Conservation (phyloP, 2,329 filamentous ascomycete species). For the Calycina herbarum region DNA sequence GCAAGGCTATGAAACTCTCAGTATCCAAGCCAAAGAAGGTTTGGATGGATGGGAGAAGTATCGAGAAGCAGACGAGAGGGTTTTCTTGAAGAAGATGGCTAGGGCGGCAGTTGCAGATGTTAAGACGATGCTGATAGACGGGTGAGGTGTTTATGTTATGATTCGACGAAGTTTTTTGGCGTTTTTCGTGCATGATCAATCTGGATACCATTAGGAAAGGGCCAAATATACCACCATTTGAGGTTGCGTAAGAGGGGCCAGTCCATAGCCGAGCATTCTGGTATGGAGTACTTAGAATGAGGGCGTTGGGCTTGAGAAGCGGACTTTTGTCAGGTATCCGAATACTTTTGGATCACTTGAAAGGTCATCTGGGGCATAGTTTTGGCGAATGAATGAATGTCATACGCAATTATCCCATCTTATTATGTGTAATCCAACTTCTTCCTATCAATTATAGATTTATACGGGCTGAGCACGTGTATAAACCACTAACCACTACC, state of each 20-base stretch:
- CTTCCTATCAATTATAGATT: no score
- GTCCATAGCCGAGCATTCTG: not conserved
- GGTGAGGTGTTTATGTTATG: slow-evolving; percentile 2
- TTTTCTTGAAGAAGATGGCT: slow-evolving; percentile 82
- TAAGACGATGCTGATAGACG: slow-evolving; percentile 39
- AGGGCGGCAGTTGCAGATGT: slow-evolving; percentile 74
- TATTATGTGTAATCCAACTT: no score
- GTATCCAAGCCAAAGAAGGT: slow-evolving; percentile 85
- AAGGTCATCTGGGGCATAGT: no score
- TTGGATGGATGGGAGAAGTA: slow-evolving; percentile 84
- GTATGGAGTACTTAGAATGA: not conserved
- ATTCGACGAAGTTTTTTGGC: not conserved
- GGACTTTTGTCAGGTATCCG: not conserved
- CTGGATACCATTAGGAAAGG: slow-evolving; percentile 9
- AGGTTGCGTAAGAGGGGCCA: not conserved
- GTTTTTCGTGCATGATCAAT: slow-evolving; percentile 6
- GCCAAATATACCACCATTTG: slow-evolving; percentile 8
- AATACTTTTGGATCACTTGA: not conserved
- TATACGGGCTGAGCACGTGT: no score
- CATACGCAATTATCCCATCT: no score
- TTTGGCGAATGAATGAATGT: no score
- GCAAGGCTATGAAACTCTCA: slow-evolving; percentile 92
- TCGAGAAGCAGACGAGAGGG: slow-evolving; percentile 82
- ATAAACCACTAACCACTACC: not conserved
- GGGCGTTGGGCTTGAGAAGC: not conserved